Base-by-base conservation (phyloP, 805 yeast species). In the Myxozyma udenii region DNA sequence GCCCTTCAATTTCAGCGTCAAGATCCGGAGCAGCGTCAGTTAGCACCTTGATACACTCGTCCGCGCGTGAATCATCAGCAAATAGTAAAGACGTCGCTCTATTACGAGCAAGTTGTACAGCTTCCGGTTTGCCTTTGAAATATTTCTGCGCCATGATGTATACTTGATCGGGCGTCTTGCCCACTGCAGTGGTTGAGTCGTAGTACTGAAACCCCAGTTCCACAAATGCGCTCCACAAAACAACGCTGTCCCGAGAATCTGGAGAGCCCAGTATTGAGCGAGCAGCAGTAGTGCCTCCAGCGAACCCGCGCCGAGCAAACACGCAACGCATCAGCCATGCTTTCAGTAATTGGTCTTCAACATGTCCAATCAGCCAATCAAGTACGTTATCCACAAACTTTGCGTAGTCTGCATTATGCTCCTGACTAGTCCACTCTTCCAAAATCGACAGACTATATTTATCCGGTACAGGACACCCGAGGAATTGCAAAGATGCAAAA, bases 401-500 rank as follows among this genome's bases (percentile, higher is more conserved):
- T n/a, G 42, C 23, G 22, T 26, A 33, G 3, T n/a, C 47, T 3
- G 21, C 33, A 3, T 14, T 44, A n/a, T 32, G 40, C 14, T 33
- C 16, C 11, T 35, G 24, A 14, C 7, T 22, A 23, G 41, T 24
- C 57, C 57, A 53, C 6, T 14, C 23, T 9, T 51, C 52, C 12
- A 51, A 30, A 36, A 44, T 41, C 21, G 48, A 37, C 25, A 30
- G 14, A 12, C 24, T 25, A 19, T 44, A 24, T 33, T 19, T 21
- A 14, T 35, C 38, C 16, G 41, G 46, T 6, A 48, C 35, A 11
- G 33, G 22, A n/a, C 46, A 51, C 11, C 63, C 63, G n/a, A 55
- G 36, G 28, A 61, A 30, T 30, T 51, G 51, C 18, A 61, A 35
- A 14, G 49, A 42, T 3, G 58, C 53, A 48, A 53, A 61, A 5